A percentile compares a stretch with the other conserved stretches of the same genome.
Conservation (phyloP, 345 rosid species). For the Fremontodendron californicum region DNA sequence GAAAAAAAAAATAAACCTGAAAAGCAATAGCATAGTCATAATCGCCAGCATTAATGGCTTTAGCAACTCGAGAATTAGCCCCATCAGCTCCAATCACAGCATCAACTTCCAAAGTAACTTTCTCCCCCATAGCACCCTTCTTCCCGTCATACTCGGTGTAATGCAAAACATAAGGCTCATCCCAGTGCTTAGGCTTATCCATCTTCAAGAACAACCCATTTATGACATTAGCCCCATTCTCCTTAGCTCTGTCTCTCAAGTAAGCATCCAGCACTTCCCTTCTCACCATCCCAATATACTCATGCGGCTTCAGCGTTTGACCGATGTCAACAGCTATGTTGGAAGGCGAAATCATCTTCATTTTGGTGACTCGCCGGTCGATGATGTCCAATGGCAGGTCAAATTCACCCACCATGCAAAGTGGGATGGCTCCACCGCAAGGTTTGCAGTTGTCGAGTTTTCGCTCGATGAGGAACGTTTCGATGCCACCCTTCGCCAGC, state of each 20-base stretch:
- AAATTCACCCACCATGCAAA: conserved; percentile 95
- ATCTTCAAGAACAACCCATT: conserved; percentile 82
- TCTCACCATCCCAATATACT: conserved; percentile 95
- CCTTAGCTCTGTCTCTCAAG: conserved; percentile 66
- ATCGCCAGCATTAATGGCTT: conserved; percentile 80
- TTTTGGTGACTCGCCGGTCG: no score
- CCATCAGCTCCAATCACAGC: conserved; percentile 97
- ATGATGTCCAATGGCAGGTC: conserved; percentile 82
- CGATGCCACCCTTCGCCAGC: conserved; percentile 61
- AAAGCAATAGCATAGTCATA: conserved; percentile 92
- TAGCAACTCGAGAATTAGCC: conserved; percentile 89
- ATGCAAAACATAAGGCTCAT: conserved; percentile 68
- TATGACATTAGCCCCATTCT: conserved; percentile 68
- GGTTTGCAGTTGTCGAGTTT: conserved; percentile 92
- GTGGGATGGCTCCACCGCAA: conserved; percentile 90
- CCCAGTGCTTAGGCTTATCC: conserved; percentile 57
- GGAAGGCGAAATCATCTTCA: conserved; percentile 95
- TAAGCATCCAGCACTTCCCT: conserved; percentile 73
- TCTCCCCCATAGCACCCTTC: conserved; percentile 56
- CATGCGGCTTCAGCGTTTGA: conserved; percentile 77
- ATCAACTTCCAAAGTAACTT: conserved; percentile 81
- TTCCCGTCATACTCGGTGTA: conserved; percentile 75
- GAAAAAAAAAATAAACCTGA: conserved; percentile 68
- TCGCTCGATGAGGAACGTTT: conserved; percentile 51
- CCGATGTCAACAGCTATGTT: conserved; percentile 88